These are phyloP conservation scores for Metarhizium humberi DNA, from an alignment of 2,329 filamentous ascomycete genomes.

Conservation along the genomic window DNA sequence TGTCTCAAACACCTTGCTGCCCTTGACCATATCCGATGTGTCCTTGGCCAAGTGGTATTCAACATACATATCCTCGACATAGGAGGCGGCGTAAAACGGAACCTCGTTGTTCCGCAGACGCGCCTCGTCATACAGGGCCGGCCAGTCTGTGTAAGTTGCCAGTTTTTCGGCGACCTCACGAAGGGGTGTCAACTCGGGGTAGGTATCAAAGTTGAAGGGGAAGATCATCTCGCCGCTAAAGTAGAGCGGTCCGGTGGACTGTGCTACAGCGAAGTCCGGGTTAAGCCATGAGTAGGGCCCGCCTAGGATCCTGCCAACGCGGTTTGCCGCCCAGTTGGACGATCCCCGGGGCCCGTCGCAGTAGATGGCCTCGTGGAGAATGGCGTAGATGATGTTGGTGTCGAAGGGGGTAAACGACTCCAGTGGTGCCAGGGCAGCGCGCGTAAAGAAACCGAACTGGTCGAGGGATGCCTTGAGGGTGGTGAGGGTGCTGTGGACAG, in stretches of 20 bases:
- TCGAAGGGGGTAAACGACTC: constrained; percentile 65
- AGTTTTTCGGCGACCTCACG: constrained; percentile 61
- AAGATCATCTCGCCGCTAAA: constrained; percentile 94
- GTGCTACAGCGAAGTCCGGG: constrained; percentile 18
- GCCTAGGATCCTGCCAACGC: constrained; percentile 42
- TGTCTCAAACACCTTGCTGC: constrained; percentile 73
- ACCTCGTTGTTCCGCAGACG: constrained; percentile 70
- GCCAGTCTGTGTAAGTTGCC: constrained; percentile 62
- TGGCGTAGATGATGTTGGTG: constrained; percentile 68
- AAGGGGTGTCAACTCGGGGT: constrained; percentile 63
- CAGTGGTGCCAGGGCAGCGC: constrained; percentile 58
- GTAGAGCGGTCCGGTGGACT: constrained; percentile 43
- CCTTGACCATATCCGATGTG: constrained; percentile 66
- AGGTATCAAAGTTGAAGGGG: constrained; percentile 74
- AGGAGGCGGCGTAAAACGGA: constrained; percentile 78
- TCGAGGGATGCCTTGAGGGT: constrained; percentile 64
- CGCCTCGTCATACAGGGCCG: constrained; percentile 63
- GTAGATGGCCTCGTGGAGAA: constrained; percentile 85
- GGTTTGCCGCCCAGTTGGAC: constrained; percentile 67
- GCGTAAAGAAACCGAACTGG: constrained; percentile 65
- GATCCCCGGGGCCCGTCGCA: constrained; percentile 55
- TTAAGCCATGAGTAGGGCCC: constrained; percentile 40
- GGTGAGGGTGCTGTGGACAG: constrained; percentile 64
- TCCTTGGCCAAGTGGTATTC: constrained; percentile 64
- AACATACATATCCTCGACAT: constrained; percentile 87